A percentile compares a stretch with the other conserved stretches of the same genome.
Evolutionary conservation across 129 eudicot genomes (phyloP).

Genomic region (Pittosporum tobira): DNA sequence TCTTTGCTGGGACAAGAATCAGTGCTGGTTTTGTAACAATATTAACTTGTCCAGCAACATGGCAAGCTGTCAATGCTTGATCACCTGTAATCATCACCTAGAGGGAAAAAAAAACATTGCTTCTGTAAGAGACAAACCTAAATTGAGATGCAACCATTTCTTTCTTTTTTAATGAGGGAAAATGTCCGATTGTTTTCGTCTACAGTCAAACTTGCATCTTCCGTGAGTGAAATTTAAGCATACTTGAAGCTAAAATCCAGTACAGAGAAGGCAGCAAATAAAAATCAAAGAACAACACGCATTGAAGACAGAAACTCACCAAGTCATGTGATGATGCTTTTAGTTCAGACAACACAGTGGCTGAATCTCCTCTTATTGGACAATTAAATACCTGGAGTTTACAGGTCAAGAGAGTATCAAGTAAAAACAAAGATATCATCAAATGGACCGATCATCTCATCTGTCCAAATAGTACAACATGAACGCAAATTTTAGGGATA

Average conservation of each 20-base stretch:
- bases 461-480: neutral
- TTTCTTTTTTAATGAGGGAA: too few species aligned
- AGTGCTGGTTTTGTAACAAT: conserved; percentile 72
- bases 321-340: conserved; percentile 86
- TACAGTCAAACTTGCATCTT: too few species aligned
- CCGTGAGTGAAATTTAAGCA: too few species aligned
- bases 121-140: neutral
- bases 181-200: too few species aligned
- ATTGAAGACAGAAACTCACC: conserved; percentile 39
- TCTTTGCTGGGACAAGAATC: conserved; percentile 54
- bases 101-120: neutral
- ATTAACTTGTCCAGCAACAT: conserved; percentile 86
- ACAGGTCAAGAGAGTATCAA: conserved; percentile 9
- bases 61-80: conserved; percentile 98
- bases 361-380: conserved; percentile 88
- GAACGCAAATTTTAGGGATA: neutral
- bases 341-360: conserved; percentile 69
- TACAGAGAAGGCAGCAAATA: neutral
- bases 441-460: conserved; percentile 2
- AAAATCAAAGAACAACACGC: neutral
- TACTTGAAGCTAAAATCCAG: too few species aligned
- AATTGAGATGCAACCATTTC: neutral
- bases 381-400: conserved; percentile 74
- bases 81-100: conserved; percentile 98
- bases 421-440: conserved; percentile 11